Evolutionary conservation across 495 filamentous ascomycete genomes (phyloP).

Genomic region (Opeltia flavorubescens): DNA sequence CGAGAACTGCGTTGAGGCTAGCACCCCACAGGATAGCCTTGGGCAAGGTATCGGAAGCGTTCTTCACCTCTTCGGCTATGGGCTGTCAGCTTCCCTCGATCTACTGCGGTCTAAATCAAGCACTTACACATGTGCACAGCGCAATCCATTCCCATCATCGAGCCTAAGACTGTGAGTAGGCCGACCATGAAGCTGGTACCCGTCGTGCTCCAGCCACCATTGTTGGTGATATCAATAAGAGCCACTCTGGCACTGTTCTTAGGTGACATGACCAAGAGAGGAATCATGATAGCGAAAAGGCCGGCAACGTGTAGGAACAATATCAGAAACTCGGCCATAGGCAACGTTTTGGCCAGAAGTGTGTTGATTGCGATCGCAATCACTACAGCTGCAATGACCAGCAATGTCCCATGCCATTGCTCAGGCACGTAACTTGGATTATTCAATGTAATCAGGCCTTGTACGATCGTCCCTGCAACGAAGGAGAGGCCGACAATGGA

Average conservation of each 20-base stretch:
- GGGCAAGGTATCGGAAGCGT: conserved; percentile 42
- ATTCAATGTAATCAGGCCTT: conserved; percentile 42
- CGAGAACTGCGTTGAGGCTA: conserved; percentile 34
- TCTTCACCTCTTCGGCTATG: conserved; percentile 39
- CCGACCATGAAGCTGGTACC: conserved; percentile 42
- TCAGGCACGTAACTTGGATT: conserved; percentile 32
- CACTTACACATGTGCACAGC: conserved; percentile 40
- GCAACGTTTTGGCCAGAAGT: conserved; percentile 34
- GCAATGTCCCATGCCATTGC: conserved; percentile 46
- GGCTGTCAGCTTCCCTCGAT: conserved; percentile 4
- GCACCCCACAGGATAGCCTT: conserved; percentile 37
- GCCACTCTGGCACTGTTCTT: conserved; percentile 31
- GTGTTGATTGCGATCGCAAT: conserved; percentile 44
- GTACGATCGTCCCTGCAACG: conserved; percentile 42
- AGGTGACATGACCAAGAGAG: conserved; percentile 39
- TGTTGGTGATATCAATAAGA: conserved; percentile 38
- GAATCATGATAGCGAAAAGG: conserved; percentile 47
- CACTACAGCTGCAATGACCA: conserved; percentile 36
- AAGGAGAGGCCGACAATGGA: conserved; percentile 38
- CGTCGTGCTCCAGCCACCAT: conserved; percentile 38
- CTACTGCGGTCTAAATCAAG: conserved; percentile 8
- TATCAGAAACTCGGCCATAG: conserved; percentile 42
- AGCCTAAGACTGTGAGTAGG: conserved; percentile 34
- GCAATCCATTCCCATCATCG: conserved; percentile 42
- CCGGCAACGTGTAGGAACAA: conserved; percentile 47